Percentiles rank a stretch among this genome's conserved stretches.
Conservation (phyloP, 139 green algal species). For the Microglena sp. region DNA sequence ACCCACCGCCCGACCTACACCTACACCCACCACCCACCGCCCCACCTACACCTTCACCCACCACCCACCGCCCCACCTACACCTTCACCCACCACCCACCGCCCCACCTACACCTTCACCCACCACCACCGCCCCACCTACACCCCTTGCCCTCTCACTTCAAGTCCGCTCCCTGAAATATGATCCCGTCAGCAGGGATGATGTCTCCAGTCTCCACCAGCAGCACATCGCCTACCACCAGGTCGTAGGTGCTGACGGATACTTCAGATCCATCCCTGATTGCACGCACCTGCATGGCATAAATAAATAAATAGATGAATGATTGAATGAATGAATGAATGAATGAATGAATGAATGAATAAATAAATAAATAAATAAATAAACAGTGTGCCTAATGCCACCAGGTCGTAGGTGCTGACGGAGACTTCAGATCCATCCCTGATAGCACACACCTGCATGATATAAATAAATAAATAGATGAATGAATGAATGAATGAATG, state of each 20-base stretch:
- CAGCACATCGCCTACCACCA: slow-evolving; percentile 74
- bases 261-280: slow-evolving; percentile 39
- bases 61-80: background rate
- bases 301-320: no score
- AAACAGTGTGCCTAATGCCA: slow-evolving; percentile 32
- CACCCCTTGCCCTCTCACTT: slow-evolving; percentile 30
- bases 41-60: background rate
- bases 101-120: background rate
- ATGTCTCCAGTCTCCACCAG: slow-evolving; percentile 77
- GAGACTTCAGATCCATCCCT: slow-evolving; percentile 24
- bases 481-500: no score
- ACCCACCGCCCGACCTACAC: no score
- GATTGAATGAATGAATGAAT: background rate
- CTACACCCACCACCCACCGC: background rate
- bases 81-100: no score
- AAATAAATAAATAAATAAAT: no score
- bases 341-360: background rate
- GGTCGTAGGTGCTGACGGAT: slow-evolving; percentile 36
- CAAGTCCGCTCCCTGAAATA: slow-evolving; percentile 51
- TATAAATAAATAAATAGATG: no score
- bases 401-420: slow-evolving; percentile 41
- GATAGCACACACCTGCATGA: no score
- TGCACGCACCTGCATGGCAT: slow-evolving; percentile 55
- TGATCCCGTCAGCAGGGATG: slow-evolving; percentile 63
- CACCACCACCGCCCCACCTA: background rate